Conservation (phyloP, 2,329 filamentous ascomycete genomes). For the Sarocladiaceae sp. region DNA sequence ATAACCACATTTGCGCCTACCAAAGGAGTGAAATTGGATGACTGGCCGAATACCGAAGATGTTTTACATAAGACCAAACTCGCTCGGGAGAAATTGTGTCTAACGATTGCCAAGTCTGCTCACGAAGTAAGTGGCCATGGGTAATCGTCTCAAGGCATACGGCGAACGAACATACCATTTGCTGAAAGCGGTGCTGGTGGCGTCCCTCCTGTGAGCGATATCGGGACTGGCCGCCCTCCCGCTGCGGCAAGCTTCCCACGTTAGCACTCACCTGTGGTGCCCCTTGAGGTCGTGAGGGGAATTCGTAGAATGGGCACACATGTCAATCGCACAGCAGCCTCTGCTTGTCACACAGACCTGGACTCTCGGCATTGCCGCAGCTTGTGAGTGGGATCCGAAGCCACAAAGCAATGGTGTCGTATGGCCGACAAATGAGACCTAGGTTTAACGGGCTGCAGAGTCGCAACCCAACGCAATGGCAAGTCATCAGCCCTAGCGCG, state of each 20-base stretch:
- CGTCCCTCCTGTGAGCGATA: not conserved
- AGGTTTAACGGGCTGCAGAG: not conserved
- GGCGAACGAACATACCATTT: too few species aligned
- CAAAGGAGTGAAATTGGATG: too few species aligned
- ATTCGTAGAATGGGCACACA: not conserved
- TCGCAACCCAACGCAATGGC: not conserved
- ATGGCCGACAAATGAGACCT: not conserved
- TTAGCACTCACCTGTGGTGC: not conserved
- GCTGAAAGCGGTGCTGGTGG: not conserved
- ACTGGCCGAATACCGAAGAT: too few species aligned
- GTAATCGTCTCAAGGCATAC: not conserved
- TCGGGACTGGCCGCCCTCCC: not conserved
- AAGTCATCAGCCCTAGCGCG: slow-evolving; percentile 8
- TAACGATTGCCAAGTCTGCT: too few species aligned
- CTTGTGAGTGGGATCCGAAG: not conserved
- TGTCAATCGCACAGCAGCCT: not conserved
- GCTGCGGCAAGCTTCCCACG: not conserved
- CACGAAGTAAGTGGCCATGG: too few species aligned
- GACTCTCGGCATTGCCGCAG: slow-evolving; percentile 1
- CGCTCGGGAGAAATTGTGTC: too few species aligned
- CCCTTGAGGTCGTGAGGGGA: not conserved
- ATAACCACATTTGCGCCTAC: too few species aligned
- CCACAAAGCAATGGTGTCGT: not conserved
- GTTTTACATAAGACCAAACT: too few species aligned
- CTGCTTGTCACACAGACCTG: not conserved